A percentile compares a stretch with the other conserved stretches of the same genome.
phyloP scores from a whole-genome alignment of 805 yeast species.

The Sugiyamaella floridensis region DNA sequence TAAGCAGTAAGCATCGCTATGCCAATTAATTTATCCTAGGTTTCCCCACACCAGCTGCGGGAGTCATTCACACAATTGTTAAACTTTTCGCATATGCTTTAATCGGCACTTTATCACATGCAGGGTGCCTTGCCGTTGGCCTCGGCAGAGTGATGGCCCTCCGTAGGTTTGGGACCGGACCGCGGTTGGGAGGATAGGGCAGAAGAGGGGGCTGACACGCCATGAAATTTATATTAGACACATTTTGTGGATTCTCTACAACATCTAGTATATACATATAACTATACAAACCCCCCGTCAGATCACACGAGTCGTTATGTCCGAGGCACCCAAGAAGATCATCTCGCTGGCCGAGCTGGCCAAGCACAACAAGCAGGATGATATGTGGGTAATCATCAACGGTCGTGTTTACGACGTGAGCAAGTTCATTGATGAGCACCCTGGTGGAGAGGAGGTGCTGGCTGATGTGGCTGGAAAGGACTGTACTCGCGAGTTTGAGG shows the following conservation, averaged over 20 bases:
- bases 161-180: not conserved
- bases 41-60: too few species aligned
- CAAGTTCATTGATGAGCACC: conserved; percentile 51
- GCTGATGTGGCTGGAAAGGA: conserved; percentile 76
- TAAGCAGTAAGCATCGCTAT: too few species aligned
- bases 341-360: conserved; percentile 39
- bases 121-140: not conserved
- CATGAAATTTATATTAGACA: not conserved
- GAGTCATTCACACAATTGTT: too few species aligned
- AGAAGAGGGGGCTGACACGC: not conserved
- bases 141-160: not conserved
- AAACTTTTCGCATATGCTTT: too few species aligned
- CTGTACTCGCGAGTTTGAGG: conserved; percentile 66
- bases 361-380: conserved; percentile 42
- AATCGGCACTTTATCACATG: not conserved
- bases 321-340: conserved; percentile 15
- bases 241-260: not conserved
- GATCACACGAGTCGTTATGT: conserved; percentile 2
- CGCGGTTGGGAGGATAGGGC: not conserved
- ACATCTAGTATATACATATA: not conserved
- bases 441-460: conserved; percentile 82
- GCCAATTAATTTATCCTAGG: too few species aligned
- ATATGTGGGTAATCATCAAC: conserved; percentile 65
- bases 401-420: conserved; percentile 65
- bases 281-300: too few species aligned